Evolutionary conservation across 345 rosid species (phyloP).

Genomic region (Hibiscus syriacus): DNA sequence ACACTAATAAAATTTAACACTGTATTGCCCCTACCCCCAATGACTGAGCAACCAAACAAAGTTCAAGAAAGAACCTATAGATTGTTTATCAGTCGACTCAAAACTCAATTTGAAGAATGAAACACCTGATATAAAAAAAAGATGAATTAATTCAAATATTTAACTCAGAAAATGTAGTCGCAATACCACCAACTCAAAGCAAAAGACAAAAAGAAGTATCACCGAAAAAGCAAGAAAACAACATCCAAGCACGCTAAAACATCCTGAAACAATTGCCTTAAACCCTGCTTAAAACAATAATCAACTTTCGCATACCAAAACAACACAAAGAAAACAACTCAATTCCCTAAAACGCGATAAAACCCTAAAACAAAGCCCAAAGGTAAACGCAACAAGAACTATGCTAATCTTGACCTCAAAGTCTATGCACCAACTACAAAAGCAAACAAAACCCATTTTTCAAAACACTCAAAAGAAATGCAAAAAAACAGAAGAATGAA

Average conservation of each 20-base stretch:
- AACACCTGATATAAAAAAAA: background rate
- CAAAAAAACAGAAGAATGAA: background rate
- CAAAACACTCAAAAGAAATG: background rate
- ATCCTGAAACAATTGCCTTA: background rate
- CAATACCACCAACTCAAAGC: background rate
- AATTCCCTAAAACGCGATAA: background rate
- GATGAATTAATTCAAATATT: background rate
- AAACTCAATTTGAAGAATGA: background rate
- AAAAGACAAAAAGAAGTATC: background rate
- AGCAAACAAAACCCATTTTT: background rate
- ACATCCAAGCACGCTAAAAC: background rate
- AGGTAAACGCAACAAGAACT: background rate
- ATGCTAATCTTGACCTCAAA: background rate
- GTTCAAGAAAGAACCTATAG: background rate
- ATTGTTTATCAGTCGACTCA: background rate
- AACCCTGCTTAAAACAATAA: background rate
- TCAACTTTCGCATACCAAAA: conserved; percentile 9
- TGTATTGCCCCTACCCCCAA: background rate
- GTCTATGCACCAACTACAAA: background rate
- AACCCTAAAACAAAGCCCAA: background rate
- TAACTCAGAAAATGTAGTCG: background rate
- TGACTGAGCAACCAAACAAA: background rate
- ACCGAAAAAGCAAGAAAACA: background rate
- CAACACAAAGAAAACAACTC: background rate
- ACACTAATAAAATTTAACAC: background rate